A percentile compares a stretch with the other conserved stretches of the same genome.
Conservation (phyloP, 352 stramenopile species). For the Halophytophthora polymorphica region DNA sequence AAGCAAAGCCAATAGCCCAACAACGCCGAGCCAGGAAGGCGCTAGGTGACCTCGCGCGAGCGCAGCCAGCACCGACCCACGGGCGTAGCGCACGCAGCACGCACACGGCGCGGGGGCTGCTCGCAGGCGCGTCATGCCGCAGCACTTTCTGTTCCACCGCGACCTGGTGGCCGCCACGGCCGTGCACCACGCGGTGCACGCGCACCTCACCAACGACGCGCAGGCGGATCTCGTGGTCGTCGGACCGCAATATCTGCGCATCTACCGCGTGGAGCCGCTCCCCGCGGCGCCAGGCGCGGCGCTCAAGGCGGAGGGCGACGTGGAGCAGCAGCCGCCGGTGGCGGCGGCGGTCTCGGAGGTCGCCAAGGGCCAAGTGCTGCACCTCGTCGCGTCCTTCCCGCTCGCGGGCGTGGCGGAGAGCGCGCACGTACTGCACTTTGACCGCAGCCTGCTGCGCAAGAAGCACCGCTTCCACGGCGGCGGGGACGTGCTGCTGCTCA, state of each 20-base stretch:
- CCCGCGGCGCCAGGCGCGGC: conserved; percentile 6
- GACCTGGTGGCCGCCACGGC: conserved; percentile 77
- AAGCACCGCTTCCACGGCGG: conserved; percentile 68
- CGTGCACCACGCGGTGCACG: conserved; percentile 69
- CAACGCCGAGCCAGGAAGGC: too few species aligned
- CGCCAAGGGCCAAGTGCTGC: conserved; percentile 63
- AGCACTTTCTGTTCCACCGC: conserved; percentile 84
- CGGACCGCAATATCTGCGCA: conserved; percentile 65
- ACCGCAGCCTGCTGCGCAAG: conserved; percentile 59
- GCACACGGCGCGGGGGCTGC: too few species aligned
- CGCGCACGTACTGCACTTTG: conserved; percentile 68
- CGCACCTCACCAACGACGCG: conserved; percentile 63
- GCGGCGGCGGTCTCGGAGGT: conserved; percentile 2
- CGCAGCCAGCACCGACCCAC: too few species aligned
- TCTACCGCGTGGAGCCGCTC: conserved; percentile 80
- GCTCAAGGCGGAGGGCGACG: too few species aligned
- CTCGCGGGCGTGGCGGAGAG: conserved; percentile 71
- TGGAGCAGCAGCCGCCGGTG: not conserved
- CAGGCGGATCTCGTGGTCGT: conserved; percentile 72
- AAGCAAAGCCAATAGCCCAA: too few species aligned
- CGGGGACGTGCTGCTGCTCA: conserved; percentile 76
- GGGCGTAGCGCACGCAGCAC: too few species aligned
- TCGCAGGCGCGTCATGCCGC: conserved; percentile 72
- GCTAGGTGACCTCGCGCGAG: too few species aligned
- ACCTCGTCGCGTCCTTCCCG: conserved; percentile 67